Evolutionary conservation across 2,329 filamentous ascomycete genomes (phyloP).

Genomic region (Domatiomyces globalis): DNA sequence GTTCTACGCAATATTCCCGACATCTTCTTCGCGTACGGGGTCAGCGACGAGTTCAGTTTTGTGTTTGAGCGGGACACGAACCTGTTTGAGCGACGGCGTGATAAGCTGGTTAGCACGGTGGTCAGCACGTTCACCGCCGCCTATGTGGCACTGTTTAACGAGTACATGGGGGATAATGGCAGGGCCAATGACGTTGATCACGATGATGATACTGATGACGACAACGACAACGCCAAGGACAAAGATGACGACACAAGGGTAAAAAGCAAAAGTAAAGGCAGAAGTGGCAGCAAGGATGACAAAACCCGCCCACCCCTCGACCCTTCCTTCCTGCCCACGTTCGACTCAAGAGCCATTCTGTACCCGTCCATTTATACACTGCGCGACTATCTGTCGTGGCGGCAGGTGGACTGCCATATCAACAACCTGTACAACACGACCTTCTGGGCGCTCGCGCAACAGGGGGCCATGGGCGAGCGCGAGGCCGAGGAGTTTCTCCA

Average conservation of each 20-base stretch:
- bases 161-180: background rate
- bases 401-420: constrained; percentile 94
- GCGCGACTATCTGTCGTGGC: constrained; percentile 91
- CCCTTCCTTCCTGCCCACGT: constrained; percentile 60
- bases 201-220: background rate
- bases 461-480: constrained; percentile 58
- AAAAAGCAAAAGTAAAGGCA: background rate
- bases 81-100: constrained; percentile 73
- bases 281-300: background rate
- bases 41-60: constrained; percentile 93
- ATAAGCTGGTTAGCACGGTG: constrained; percentile 82
- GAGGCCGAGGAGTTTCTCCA: constrained; percentile 71
- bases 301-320: constrained; percentile 41
- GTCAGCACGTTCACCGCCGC: constrained; percentile 88
- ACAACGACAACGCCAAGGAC: constrained; percentile 31
- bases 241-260: background rate
- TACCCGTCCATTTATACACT: constrained; percentile 75
- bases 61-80: constrained; percentile 70
- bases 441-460: constrained; percentile 77
- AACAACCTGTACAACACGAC: constrained; percentile 98
- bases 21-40: constrained; percentile 74
- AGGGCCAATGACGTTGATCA: background rate
- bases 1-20: constrained; percentile 76
- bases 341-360: constrained; percentile 80
- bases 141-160: constrained; percentile 64